Conservation (phyloP, 441 rosid species). For the Capsella rubella region DNA sequence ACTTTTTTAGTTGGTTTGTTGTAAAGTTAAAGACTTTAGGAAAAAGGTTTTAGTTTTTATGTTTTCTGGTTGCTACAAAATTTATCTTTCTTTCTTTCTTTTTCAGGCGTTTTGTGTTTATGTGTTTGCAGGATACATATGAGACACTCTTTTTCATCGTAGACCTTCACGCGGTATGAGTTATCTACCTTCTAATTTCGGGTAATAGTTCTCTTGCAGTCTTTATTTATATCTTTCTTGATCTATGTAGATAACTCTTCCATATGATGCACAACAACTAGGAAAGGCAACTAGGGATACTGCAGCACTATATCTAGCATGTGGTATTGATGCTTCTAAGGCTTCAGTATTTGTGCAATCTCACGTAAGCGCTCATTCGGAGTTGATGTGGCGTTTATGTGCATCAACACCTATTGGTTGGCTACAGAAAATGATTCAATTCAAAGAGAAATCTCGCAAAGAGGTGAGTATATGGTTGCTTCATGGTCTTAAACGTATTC, state of each 20-base stretch:
- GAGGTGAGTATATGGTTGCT: constrained; percentile 58
- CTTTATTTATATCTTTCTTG: neutral
- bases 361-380: constrained; percentile 80
- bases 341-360: constrained; percentile 96
- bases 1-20: neutral
- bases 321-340: constrained; percentile 87
- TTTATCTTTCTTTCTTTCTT: neutral
- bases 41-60: constrained; percentile 13
- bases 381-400: constrained; percentile 86
- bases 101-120: constrained; percentile 28
- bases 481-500: constrained; percentile 28
- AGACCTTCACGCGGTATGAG: constrained; percentile 88
- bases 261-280: constrained; percentile 74
- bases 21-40: neutral
- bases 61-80: constrained; percentile 13
- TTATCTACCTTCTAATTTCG: constrained; percentile 9
- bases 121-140: constrained; percentile 69
- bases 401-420: constrained; percentile 87
- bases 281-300: constrained; percentile 83
- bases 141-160: constrained; percentile 89
- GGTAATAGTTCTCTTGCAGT: constrained; percentile 10
- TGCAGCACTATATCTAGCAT: constrained; percentile 90
- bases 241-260: constrained; percentile 71
- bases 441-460: constrained; percentile 94
- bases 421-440: constrained; percentile 90